These are phyloP conservation scores for Botrytis porri DNA, from an alignment of 2,329 filamentous ascomycete genomes.

Conservation along the genomic window DNA sequence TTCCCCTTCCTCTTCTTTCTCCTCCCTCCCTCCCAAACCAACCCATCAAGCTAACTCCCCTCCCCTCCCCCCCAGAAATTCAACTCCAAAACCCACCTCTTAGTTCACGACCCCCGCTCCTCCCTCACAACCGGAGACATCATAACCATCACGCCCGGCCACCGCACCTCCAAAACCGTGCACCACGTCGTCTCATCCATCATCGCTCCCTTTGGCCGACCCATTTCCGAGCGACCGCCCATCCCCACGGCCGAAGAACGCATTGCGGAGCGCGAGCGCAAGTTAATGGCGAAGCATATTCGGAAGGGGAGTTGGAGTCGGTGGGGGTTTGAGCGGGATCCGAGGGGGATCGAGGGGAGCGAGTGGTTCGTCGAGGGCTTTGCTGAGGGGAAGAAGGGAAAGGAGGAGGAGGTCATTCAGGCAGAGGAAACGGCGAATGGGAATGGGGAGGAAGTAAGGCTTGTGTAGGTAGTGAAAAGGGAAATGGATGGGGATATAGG, in stretches of 20 bases:
- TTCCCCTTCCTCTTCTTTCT: neutral
- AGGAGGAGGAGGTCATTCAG: neutral
- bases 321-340: constrained; percentile 22
- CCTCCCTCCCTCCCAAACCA: neutral
- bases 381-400: constrained; percentile 14
- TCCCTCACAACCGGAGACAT: constrained; percentile 74
- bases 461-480: neutral
- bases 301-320: constrained; percentile 39
- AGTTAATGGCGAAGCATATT: constrained; percentile 56
- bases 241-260: constrained; percentile 64
- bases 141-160: constrained; percentile 65
- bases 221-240: constrained; percentile 61
- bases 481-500: neutral
- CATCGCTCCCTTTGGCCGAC: constrained; percentile 65
- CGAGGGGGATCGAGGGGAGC: constrained; percentile 5
- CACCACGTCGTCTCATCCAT: constrained; percentile 73
- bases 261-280: constrained; percentile 51
- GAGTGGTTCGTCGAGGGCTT: constrained; percentile 18
- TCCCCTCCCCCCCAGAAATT: constrained; percentile 53
- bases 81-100: constrained; percentile 59
- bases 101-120: constrained; percentile 76
- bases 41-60: neutral
- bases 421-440: neutral
- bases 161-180: constrained; percentile 63
- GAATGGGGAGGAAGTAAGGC: constrained; percentile 3